Evolutionary conservation across 2,329 filamentous ascomycete genomes (phyloP).

Genomic region (Coniosporium uncinatum): DNA sequence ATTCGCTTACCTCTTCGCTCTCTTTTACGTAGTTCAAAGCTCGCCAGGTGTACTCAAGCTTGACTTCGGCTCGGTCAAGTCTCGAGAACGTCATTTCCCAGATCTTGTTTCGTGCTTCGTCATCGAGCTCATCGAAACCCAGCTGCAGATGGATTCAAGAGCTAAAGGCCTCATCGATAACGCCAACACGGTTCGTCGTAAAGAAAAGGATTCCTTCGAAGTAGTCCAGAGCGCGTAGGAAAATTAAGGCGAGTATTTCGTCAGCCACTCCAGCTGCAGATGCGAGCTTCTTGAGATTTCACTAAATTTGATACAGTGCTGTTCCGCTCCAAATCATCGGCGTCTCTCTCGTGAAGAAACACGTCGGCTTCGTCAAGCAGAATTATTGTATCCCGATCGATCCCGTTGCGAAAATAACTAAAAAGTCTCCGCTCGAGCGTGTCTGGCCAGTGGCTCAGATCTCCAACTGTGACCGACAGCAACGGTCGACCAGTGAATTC

Average conservation of each 20-base stretch:
- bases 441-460: constrained; percentile 73
- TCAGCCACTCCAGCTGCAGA: too few species aligned
- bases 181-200: constrained; percentile 83
- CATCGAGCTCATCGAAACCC: constrained; percentile 69
- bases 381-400: constrained; percentile 80
- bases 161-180: constrained; percentile 89
- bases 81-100: constrained; percentile 56
- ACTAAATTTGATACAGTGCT: too few species aligned
- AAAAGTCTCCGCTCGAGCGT: constrained; percentile 73
- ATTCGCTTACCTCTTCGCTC: background rate
- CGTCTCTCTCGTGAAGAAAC: constrained; percentile 69
- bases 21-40: background rate
- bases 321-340: constrained; percentile 81
- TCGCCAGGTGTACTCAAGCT: background rate
- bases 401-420: constrained; percentile 80
- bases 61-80: background rate
- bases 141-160: constrained; percentile 83
- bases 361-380: constrained; percentile 69
- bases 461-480: constrained; percentile 78
- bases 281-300: too few species aligned
- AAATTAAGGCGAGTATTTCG: constrained; percentile 82
- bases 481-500: constrained; percentile 77
- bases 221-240: constrained; percentile 82
- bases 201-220: constrained; percentile 89
- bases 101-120: constrained; percentile 69